These are phyloP conservation scores for Pogostemon cablin DNA, from an alignment of 257 asterid species.

Conservation along the genomic window DNA sequence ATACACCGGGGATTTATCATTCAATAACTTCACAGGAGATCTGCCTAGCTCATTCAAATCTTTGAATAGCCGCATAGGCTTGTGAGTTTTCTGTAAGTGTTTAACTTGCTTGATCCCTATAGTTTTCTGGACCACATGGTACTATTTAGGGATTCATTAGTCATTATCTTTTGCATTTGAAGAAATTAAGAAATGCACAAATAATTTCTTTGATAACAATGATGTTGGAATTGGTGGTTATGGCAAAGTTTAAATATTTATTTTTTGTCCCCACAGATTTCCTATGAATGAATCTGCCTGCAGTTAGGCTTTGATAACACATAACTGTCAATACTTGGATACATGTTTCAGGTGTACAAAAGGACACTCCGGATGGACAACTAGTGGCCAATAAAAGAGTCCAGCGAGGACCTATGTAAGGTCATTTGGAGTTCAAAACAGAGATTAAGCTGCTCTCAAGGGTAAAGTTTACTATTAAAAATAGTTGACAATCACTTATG, in stretches of 20 bases:
- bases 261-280: not conserved
- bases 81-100: too few relatives aligned
- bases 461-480: slow-evolving; percentile 32
- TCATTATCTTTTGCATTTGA: slow-evolving; percentile 57
- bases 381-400: slow-evolving; percentile 83
- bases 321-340: too few relatives aligned
- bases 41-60: too few relatives aligned
- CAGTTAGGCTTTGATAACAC: too few relatives aligned
- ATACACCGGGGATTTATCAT: too few relatives aligned
- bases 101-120: too few relatives aligned
- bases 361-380: slow-evolving; percentile 73
- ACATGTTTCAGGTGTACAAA: slow-evolving; percentile 60
- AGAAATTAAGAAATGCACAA: slow-evolving; percentile 74
- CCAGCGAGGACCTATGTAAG: slow-evolving; percentile 72
- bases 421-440: slow-evolving; percentile 79
- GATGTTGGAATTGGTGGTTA: slow-evolving; percentile 80
- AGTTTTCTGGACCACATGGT: too few relatives aligned
- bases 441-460: slow-evolving; percentile 98
- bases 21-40: too few relatives aligned
- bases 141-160: too few relatives aligned
- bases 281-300: not conserved
- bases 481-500: too few relatives aligned
- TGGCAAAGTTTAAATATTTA: slow-evolving; percentile 63
- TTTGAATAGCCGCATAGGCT: too few relatives aligned
- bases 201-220: slow-evolving; percentile 67